A percentile compares a stretch with the other conserved stretches of the same genome.
These are phyloP conservation scores for Circinella umbellata DNA, from an alignment of 371 early-diverging fungal genomes.

Conservation along the genomic window DNA sequence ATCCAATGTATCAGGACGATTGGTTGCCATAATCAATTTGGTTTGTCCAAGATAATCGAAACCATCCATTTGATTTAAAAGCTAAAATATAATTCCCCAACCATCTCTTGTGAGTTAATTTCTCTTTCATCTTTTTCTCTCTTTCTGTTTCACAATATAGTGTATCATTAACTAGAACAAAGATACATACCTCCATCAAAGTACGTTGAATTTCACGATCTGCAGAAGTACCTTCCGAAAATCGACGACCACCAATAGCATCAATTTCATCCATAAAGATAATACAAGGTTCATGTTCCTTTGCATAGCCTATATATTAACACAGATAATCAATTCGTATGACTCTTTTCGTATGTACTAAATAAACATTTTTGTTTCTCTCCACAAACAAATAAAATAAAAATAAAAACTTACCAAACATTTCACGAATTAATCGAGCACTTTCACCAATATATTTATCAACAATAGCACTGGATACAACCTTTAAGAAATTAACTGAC, in stretches of 20 bases:
- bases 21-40: conserved; percentile 99
- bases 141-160: too few relatives aligned
- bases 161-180: not conserved
- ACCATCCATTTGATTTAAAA: conserved; percentile 99
- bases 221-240: conserved; percentile 98
- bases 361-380: not conserved
- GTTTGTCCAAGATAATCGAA: conserved; percentile 99
- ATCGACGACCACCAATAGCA: conserved; percentile 99
- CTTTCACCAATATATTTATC: conserved; percentile 99
- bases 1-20: conserved; percentile 99
- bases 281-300: conserved; percentile 99
- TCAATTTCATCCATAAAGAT: conserved; percentile 99
- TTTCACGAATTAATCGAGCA: conserved; percentile 96
- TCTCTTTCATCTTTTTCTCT: too few relatives aligned
- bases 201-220: conserved; percentile 99
- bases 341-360: not conserved
- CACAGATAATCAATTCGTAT: too few relatives aligned
- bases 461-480: conserved; percentile 98
- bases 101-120: too few relatives aligned
- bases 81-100: conserved; percentile 27
- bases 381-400: not conserved
- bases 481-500: conserved; percentile 97
- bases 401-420: conserved; percentile 82
- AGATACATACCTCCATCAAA: conserved; percentile 85
- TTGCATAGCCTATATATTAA: conserved; percentile 84